These are phyloP conservation scores for Artomyces pyxidatus DNA, from an alignment of 768 basidiomycete genomes.

Conservation along the genomic window DNA sequence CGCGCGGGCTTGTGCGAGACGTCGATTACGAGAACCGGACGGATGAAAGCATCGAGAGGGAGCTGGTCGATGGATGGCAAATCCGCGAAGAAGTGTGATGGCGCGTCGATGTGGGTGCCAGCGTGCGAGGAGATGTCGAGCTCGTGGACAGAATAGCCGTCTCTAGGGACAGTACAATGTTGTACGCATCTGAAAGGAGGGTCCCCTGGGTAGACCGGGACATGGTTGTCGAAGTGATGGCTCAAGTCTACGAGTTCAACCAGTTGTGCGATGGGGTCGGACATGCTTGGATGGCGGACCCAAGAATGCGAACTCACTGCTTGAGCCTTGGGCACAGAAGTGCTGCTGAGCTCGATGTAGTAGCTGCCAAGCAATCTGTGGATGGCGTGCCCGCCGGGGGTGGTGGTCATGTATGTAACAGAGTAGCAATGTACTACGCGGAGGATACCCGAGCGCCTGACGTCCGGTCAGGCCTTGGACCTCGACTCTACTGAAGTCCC, in stretches of 20 bases:
- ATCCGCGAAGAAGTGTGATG: conserved; percentile 20
- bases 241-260: conserved; percentile 16
- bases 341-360: too few relatives aligned
- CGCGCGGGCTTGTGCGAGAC: conserved; percentile 15
- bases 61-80: conserved; percentile 20
- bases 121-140: conserved; percentile 21
- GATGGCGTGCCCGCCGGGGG: too few relatives aligned
- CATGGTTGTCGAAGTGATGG: conserved; percentile 7
- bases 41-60: conserved; percentile 18
- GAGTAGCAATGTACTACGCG: neutral
- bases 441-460: too few relatives aligned
- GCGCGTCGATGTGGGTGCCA: conserved; percentile 25
- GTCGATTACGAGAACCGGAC: conserved; percentile 20
- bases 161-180: conserved; percentile 9
- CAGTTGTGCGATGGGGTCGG: too few relatives aligned
- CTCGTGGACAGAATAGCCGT: conserved; percentile 18
- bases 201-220: conserved; percentile 22
- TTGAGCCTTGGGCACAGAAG: too few relatives aligned
- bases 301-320: too few relatives aligned
- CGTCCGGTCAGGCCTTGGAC: too few relatives aligned
- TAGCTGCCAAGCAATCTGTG: too few relatives aligned
- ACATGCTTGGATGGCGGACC: neutral
- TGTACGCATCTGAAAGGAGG: conserved; percentile 17
- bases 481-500: too few relatives aligned
- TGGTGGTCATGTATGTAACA: too few relatives aligned